Evolutionary conservation across 2,329 filamentous ascomycete species (phyloP).

Genomic region (Fusarium kyushuense): DNA sequence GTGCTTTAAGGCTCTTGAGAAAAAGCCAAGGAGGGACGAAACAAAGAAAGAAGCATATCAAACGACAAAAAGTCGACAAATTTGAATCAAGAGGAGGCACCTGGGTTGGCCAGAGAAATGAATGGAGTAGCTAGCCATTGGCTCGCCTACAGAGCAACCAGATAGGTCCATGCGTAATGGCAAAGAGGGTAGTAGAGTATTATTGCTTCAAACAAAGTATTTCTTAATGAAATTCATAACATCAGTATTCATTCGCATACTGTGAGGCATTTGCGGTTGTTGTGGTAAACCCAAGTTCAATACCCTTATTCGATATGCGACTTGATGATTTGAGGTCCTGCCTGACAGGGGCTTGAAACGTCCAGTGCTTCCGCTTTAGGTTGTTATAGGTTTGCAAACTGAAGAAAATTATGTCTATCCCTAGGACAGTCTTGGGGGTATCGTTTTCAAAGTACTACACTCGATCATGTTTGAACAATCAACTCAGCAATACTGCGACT

Average conservation of each 20-base stretch:
- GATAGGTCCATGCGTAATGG: constrained; percentile 12
- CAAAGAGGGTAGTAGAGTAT: constrained; percentile 3
- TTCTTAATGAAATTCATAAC: neutral
- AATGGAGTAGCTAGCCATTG: constrained; percentile 14
- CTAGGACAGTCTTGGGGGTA: neutral
- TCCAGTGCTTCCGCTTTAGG: neutral
- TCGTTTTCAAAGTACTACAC: neutral
- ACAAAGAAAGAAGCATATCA: constrained; percentile 3
- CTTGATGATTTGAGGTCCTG: neutral
- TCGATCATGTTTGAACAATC: neutral
- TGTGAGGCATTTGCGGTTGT: neutral
- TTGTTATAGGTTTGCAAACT: too few relatives aligned
- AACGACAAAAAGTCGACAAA: constrained; percentile 8
- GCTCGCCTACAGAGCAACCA: constrained; percentile 9
- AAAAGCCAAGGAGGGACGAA: neutral
- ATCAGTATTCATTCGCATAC: neutral
- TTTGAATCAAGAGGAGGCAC: constrained; percentile 24
- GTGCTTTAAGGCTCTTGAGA: constrained; percentile 4
- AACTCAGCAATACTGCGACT: neutral
- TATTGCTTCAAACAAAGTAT: neutral
- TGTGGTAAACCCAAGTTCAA: neutral
- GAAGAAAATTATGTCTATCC: neutral
- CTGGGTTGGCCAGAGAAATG: constrained; percentile 8
- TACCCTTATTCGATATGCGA: neutral
- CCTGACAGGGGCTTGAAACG: neutral